phyloP scores from a whole-genome alignment of 306 rosid genomes.

The Psophocarpus tetragonolobus region DNA sequence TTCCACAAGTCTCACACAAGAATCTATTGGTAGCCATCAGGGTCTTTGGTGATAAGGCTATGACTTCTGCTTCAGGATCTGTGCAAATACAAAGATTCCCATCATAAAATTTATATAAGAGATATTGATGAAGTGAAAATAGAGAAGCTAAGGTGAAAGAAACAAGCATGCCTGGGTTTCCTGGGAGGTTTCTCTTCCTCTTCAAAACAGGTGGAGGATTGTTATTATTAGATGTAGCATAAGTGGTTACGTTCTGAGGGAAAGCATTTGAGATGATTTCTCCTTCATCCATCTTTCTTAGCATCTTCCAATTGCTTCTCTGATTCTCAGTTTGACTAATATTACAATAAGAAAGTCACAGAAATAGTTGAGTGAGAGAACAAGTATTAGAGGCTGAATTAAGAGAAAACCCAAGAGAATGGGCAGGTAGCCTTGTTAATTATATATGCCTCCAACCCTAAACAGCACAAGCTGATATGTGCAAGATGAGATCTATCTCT shows the following conservation, averaged over 20 bases:
- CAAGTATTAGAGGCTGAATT: constrained; percentile 18
- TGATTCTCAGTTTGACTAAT: constrained; percentile 31
- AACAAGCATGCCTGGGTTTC: constrained; percentile 75
- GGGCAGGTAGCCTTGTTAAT: constrained; percentile 36
- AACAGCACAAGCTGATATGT: constrained; percentile 41
- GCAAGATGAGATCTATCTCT: constrained; percentile 63
- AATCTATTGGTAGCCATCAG: constrained; percentile 86
- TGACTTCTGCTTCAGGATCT: constrained; percentile 96
- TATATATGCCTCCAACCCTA: constrained; percentile 52
- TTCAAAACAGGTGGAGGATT: constrained; percentile 47
- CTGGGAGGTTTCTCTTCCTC: constrained; percentile 92
- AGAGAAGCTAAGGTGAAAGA: neutral
- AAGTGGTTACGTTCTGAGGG: constrained; percentile 43
- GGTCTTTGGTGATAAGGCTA: constrained; percentile 86
- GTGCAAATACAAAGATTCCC: constrained; percentile 16
- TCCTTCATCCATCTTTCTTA: constrained; percentile 54
- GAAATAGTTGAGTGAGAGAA: constrained; percentile 26
- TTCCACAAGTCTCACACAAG: constrained; percentile 85
- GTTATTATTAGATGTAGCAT: constrained; percentile 35
- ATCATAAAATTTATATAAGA: neutral
- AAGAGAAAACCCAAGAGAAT: constrained; percentile 46
- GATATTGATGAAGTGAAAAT: neutral
- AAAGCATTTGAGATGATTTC: constrained; percentile 46
- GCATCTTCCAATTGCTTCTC: constrained; percentile 29
- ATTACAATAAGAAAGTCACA: constrained; percentile 39